Evolutionary conservation across 2,329 filamentous ascomycete genomes (phyloP).

Genomic region (Exserohilum rostratum): DNA sequence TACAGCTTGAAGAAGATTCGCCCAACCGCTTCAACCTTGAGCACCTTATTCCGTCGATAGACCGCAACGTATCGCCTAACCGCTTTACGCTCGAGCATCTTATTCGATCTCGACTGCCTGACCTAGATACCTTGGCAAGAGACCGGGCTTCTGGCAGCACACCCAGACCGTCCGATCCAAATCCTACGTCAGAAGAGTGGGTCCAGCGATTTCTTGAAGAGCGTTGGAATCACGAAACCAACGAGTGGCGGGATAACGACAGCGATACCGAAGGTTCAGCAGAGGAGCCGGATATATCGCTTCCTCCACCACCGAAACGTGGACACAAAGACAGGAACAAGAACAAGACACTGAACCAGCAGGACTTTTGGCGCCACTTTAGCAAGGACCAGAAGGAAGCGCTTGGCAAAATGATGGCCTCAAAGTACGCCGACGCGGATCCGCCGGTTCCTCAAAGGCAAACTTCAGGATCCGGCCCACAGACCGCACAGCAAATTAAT

Average conservation of each 20-base stretch:
- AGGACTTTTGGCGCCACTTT: constrained; percentile 56
- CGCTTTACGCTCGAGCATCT: constrained; percentile 49
- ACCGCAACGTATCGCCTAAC: constrained; percentile 41
- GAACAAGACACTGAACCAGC: constrained; percentile 58
- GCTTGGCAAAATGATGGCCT: constrained; percentile 50
- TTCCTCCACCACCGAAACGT: constrained; percentile 34
- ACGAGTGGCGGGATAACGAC: constrained; percentile 79
- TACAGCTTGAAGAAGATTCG: constrained; percentile 40
- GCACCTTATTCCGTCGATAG: constrained; percentile 45
- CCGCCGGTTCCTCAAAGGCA: constrained; percentile 44
- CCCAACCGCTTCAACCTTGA: constrained; percentile 48
- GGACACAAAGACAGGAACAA: constrained; percentile 52
- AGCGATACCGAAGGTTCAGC: constrained; percentile 63
- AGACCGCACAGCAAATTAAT: constrained; percentile 17
- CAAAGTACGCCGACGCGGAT: constrained; percentile 47
- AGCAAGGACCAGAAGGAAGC: constrained; percentile 47
- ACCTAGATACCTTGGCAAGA: constrained; percentile 36
- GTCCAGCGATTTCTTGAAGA: constrained; percentile 82
- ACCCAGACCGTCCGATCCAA: constrained; percentile 32
- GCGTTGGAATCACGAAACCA: constrained; percentile 70
- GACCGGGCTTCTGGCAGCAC: constrained; percentile 29
- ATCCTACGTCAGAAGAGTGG: constrained; percentile 76
- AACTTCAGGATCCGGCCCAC: constrained; percentile 26
- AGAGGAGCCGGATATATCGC: constrained; percentile 18
- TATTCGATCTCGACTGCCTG: constrained; percentile 46